Evolutionary conservation across 345 rosid genomes (phyloP).

Genomic region (Salix suchowensis): DNA sequence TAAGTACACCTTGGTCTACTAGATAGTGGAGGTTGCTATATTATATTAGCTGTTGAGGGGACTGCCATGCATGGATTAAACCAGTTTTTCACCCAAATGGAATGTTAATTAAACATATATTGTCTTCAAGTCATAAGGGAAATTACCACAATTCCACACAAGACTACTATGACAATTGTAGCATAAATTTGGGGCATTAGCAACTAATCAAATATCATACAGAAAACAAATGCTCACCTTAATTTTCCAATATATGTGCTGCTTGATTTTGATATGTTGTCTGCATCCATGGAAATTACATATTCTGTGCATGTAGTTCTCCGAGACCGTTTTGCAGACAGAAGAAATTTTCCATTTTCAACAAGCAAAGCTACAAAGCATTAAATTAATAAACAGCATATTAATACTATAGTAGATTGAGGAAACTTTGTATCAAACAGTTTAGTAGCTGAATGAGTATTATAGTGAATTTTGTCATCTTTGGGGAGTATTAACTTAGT

Average conservation of each 20-base stretch:
- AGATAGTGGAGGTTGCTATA: too few species aligned
- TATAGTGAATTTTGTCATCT: background rate
- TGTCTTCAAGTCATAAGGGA: too few species aligned
- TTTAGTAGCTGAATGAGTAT: background rate
- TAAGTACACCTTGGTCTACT: too few species aligned
- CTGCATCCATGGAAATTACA: conserved; percentile 8
- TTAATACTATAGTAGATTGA: background rate
- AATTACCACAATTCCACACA: background rate
- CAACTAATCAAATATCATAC: background rate
- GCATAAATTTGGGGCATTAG: background rate
- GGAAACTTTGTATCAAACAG: background rate
- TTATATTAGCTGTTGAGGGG: background rate
- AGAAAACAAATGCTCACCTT: background rate
- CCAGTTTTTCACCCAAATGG: background rate
- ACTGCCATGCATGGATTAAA: background rate
- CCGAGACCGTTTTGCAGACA: conserved; percentile 11
- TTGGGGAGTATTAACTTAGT: background rate
- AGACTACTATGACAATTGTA: too few species aligned
- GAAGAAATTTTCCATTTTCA: conserved; percentile 16
- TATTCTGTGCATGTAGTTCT: conserved; percentile 9
- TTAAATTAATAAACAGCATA: background rate
- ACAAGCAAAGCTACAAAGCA: conserved; percentile 4
- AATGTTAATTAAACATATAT: background rate
- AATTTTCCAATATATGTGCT: conserved; percentile 11
- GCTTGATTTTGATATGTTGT: conserved; percentile 11